A percentile compares a stretch with the other conserved stretches of the same genome.
These are phyloP conservation scores for Epicoccum nigrum DNA, from an alignment of 2,329 filamentous ascomycete species.

Conservation along the genomic window DNA sequence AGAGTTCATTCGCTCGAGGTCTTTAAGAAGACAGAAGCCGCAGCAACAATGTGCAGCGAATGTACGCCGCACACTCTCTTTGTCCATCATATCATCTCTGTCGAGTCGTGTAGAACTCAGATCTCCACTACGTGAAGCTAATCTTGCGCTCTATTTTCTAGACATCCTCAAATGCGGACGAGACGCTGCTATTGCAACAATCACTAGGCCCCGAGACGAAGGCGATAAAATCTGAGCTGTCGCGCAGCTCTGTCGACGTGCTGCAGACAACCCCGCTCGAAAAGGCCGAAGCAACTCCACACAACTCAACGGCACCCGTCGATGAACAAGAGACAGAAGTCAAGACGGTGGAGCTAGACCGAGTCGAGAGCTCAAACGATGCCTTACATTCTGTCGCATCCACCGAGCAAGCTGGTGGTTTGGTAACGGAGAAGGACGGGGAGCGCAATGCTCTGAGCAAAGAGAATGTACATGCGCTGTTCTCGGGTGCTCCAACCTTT, in stretches of 20 bases:
- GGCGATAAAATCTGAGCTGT: background rate
- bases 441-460: slow-evolving; percentile 44
- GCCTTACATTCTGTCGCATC: background rate
- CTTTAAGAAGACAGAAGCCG: slow-evolving; percentile 32
- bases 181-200: slow-evolving; percentile 3
- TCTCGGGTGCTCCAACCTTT: slow-evolving; percentile 78
- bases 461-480: slow-evolving; percentile 70
- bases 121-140: slow-evolving; percentile 20
- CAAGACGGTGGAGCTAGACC: background rate
- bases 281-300: background rate
- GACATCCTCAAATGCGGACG: slow-evolving; percentile 18
- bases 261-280: slow-evolving; percentile 3
- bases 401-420: slow-evolving; percentile 17
- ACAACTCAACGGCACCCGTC: background rate
- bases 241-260: background rate
- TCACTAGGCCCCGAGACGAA: background rate
- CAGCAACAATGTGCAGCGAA: slow-evolving; percentile 22
- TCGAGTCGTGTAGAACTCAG: too few species aligned
- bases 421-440: slow-evolving; percentile 19
- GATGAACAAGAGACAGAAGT: background rate
- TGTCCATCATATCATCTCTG: too few species aligned
- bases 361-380: background rate
- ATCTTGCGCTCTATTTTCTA: slow-evolving; percentile 23
- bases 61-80: slow-evolving; percentile 22
- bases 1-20: slow-evolving; percentile 36